These are phyloP conservation scores for peach (Prunus persica) DNA, from an alignment of 306 rosid species.

Conservation along the genomic window DNA sequence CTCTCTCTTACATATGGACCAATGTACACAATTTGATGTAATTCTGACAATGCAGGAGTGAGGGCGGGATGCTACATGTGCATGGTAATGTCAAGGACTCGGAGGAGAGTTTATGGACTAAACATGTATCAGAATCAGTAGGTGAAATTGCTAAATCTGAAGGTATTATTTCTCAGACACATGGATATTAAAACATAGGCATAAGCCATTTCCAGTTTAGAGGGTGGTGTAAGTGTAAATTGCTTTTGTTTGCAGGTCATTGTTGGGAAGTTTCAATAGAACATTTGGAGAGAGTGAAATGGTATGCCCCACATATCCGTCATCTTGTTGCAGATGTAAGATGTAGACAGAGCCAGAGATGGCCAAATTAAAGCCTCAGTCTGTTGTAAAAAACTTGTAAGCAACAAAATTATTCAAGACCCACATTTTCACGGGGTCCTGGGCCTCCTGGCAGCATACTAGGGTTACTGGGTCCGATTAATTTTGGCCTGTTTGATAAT, in stretches of 20 bases:
- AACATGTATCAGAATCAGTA: constrained; percentile 53
- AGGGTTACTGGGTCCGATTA: not conserved
- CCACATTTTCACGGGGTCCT: not conserved
- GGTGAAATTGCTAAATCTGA: constrained; percentile 67
- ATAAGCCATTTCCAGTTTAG: not conserved
- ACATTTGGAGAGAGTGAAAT: constrained; percentile 87
- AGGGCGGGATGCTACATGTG: constrained; percentile 77
- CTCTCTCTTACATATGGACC: not conserved
- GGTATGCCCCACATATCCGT: constrained; percentile 93
- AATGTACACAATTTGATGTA: constrained; percentile 7
- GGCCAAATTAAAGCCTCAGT: constrained; percentile 2
- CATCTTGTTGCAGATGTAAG: constrained; percentile 81
- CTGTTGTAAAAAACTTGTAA: not conserved
- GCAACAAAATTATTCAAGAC: not conserved
- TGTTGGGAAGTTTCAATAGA: constrained; percentile 72
- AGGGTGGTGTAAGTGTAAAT: not conserved
- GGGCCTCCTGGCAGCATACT: no score
- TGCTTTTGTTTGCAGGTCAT: constrained; percentile 45
- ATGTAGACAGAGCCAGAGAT: constrained; percentile 48
- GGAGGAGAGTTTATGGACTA: constrained; percentile 59
- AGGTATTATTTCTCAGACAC: constrained; percentile 39
- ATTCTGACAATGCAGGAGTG: constrained; percentile 52
- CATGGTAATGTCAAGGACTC: constrained; percentile 84
- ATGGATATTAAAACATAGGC: not conserved
- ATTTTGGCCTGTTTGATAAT: not conserved